A percentile compares a stretch with the other conserved stretches of the same genome.
phyloP scores from a whole-genome alignment of 441 rosid genomes.

The Melianthus villosus region DNA sequence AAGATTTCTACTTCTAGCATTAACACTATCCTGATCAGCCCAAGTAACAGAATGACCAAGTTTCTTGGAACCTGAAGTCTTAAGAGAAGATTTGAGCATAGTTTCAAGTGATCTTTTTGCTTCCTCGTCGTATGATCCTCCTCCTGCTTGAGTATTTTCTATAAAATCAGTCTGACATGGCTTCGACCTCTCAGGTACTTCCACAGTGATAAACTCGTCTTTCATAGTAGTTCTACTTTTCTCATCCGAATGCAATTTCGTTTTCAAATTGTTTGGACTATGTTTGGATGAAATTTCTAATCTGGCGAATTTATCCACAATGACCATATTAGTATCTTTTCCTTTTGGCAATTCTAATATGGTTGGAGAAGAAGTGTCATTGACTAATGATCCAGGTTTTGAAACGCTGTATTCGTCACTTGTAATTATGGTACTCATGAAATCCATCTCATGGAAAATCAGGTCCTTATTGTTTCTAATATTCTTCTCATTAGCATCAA shows the following conservation, averaged over 20 bases:
- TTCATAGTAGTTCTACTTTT: no score
- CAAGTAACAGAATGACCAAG: no score
- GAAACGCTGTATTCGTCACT: constrained; percentile 43
- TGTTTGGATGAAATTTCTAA: no score
- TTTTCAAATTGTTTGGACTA: no score
- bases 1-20: constrained; percentile 6
- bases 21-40: constrained; percentile 6
- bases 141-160: constrained; percentile 9
- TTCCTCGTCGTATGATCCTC: constrained; percentile 12
- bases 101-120: constrained; percentile 19
- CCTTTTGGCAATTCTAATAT: no score
- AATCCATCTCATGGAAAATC: constrained; percentile 40
- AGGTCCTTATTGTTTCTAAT: constrained; percentile 14
- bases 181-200: constrained; percentile 18
- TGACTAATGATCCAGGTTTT: constrained; percentile 25
- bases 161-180: constrained; percentile 11
- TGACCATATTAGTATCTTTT: no score
- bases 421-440: constrained; percentile 42
- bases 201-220: constrained; percentile 13
- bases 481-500: constrained; percentile 17
- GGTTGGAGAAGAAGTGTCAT: constrained; percentile 14
- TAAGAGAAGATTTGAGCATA: constrained; percentile 51
- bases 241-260: no score
- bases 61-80: constrained; percentile 37
- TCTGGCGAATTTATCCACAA: no score